A percentile compares a stretch with the other conserved stretches of the same genome.
phyloP scores from a whole-genome alignment of 2,329 filamentous ascomycete species.

The Ophiostoma montium region DNA sequence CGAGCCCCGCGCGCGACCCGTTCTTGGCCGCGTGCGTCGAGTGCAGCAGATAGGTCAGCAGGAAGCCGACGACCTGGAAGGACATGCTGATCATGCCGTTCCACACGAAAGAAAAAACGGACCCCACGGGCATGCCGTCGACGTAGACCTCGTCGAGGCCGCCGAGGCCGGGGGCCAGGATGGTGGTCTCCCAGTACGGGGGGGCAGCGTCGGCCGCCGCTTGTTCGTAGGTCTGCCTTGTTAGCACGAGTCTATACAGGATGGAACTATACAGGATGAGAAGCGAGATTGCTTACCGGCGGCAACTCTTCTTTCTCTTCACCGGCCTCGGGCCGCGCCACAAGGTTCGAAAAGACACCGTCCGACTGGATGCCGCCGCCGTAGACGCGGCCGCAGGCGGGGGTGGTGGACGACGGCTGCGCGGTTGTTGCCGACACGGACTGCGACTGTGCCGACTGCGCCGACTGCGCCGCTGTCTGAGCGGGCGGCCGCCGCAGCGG shows the following conservation, averaged over 20 bases:
- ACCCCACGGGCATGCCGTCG: constrained; percentile 85
- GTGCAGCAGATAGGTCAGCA: constrained; percentile 94
- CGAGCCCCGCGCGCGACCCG: constrained; percentile 83
- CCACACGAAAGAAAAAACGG: constrained; percentile 77
- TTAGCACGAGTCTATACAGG: background rate
- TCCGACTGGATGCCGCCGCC: constrained; percentile 71
- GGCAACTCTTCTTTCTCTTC: constrained; percentile 78
- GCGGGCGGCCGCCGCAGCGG: constrained; percentile 10
- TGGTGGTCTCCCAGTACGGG: constrained; percentile 98
- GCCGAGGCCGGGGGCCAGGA: constrained; percentile 79
- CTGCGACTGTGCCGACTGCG: no score
- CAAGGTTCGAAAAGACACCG: constrained; percentile 91
- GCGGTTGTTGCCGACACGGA: background rate
- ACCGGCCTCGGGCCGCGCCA: constrained; percentile 71
- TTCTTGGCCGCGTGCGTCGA: constrained; percentile 98
- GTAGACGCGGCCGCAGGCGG: constrained; percentile 39
- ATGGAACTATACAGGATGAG: constrained; percentile 16
- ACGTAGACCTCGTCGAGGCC: constrained; percentile 94
- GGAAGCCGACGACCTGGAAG: constrained; percentile 92
- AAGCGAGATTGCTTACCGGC: no score
- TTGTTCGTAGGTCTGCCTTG: constrained; percentile 79
- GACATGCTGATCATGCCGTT: constrained; percentile 96
- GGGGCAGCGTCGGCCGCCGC: constrained; percentile 90
- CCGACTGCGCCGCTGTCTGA: constrained; percentile 13
- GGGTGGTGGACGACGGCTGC: no score